phyloP scores from a whole-genome alignment of 805 yeast genomes.

The Saturnispora serradocipensis region DNA sequence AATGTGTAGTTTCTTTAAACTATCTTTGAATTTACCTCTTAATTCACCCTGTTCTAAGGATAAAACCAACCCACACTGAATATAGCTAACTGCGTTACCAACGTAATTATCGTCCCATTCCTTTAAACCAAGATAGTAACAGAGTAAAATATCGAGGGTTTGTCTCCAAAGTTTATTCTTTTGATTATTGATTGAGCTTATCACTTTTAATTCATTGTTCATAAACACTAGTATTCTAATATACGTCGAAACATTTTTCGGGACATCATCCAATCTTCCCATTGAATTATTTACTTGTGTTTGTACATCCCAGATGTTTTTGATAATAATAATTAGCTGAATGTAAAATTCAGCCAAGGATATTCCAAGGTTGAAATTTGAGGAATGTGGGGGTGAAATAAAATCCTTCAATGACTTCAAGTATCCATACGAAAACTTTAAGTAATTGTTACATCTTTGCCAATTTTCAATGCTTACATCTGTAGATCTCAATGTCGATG shows the following conservation, averaged over 20 bases:
- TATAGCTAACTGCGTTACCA: conserved; percentile 22
- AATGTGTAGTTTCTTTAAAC: conserved; percentile 6
- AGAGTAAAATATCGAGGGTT: conserved; percentile 17
- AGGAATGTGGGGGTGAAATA: conserved; percentile 4
- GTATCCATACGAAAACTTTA: conserved; percentile 17
- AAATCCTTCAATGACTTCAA: conserved; percentile 12
- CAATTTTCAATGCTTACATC: conserved; percentile 13
- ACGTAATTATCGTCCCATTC: conserved; percentile 18
- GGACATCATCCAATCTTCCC: conserved; percentile 22
- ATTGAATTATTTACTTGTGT: conserved; percentile 15
- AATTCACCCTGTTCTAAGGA: conserved; percentile 21
- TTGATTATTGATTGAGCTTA: neutral
- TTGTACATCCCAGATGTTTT: conserved; percentile 15
- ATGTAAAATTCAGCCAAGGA: conserved; percentile 16
- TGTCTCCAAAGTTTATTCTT: neutral
- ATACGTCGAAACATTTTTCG: conserved; percentile 15
- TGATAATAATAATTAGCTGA: conserved; percentile 20
- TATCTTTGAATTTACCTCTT: conserved; percentile 18
- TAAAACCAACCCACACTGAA: conserved; percentile 18
- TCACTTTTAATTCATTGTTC: conserved; percentile 2
- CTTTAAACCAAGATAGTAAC: conserved; percentile 22
- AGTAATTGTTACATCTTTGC: conserved; percentile 18
- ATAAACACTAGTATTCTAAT: conserved; percentile 18
- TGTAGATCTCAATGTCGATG: conserved; percentile 4
- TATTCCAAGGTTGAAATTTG: conserved; percentile 10